These are phyloP conservation scores for Auxenochlorella protothecoides DNA, from an alignment of 139 green algal species.

Conservation along the genomic window DNA sequence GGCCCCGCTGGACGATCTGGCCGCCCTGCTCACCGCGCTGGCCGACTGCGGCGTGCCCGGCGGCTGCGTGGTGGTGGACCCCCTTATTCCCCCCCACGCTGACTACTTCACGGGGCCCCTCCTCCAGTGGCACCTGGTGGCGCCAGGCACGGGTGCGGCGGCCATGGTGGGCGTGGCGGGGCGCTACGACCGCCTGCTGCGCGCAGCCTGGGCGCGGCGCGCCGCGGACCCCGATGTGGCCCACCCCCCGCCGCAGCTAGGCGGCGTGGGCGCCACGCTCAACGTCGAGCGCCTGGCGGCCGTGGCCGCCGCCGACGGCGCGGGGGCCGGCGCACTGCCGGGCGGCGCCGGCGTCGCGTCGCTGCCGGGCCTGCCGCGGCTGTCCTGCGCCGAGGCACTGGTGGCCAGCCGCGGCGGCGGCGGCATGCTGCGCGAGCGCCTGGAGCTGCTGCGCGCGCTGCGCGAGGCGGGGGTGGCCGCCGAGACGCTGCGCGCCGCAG, in stretches of 20 bases:
- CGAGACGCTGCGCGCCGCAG: slow-evolving; percentile 44
- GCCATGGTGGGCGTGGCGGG: slow-evolving; percentile 44
- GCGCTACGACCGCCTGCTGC: slow-evolving; percentile 61
- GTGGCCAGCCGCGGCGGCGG: slow-evolving; percentile 58
- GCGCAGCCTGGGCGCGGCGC: slow-evolving; percentile 49
- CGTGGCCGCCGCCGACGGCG: slow-evolving; percentile 5
- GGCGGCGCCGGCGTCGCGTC: background rate
- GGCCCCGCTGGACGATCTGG: slow-evolving; percentile 16
- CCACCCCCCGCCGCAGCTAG: slow-evolving; percentile 24
- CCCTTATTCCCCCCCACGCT: slow-evolving; percentile 55
- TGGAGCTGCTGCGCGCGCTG: slow-evolving; percentile 46
- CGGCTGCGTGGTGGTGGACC: slow-evolving; percentile 48
- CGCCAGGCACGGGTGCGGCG: slow-evolving; percentile 6
- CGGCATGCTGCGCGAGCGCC: slow-evolving; percentile 54
- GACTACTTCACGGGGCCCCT: slow-evolving; percentile 60
- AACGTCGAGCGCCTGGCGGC: slow-evolving; percentile 47
- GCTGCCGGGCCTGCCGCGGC: background rate
- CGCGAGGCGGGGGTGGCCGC: slow-evolving; percentile 58
- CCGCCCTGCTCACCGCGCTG: slow-evolving; percentile 27
- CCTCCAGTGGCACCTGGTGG: slow-evolving; percentile 49
- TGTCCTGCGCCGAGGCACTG: slow-evolving; percentile 56
- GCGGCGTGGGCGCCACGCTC: slow-evolving; percentile 52
- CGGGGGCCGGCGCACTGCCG: slow-evolving; percentile 11
- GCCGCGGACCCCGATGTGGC: slow-evolving; percentile 11
- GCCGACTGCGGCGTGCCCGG: slow-evolving; percentile 41